These are phyloP conservation scores for Xylaria sp. DNA, from an alignment of 2,329 filamentous ascomycete genomes.

Conservation along the genomic window DNA sequence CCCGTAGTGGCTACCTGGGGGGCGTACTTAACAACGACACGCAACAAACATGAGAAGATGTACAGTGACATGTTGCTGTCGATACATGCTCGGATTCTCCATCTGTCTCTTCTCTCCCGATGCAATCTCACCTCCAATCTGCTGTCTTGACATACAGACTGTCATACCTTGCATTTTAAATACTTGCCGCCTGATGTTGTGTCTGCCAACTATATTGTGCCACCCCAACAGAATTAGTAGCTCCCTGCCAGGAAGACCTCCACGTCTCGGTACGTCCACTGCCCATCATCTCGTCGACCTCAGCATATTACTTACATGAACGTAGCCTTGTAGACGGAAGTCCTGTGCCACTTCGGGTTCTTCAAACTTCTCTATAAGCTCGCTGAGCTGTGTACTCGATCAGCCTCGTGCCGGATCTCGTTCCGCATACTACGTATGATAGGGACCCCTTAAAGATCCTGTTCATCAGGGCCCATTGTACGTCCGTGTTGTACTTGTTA, in stretches of 20 bases:
- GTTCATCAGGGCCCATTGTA: neutral
- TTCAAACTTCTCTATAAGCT: neutral
- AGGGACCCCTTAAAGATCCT: neutral
- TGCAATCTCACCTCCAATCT: neutral
- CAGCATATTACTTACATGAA: neutral
- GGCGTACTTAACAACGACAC: too few species aligned
- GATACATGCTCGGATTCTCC: neutral
- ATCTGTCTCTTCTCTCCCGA: neutral
- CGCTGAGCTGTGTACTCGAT: neutral
- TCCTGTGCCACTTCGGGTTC: neutral
- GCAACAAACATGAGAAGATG: too few species aligned
- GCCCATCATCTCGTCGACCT: neutral
- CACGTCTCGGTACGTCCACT: neutral
- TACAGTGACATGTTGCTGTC: too few species aligned
- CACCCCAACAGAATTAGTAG: neutral
- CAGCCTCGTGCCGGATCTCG: neutral
- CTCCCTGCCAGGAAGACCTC: neutral
- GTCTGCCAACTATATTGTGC: slow-evolving; percentile 2
- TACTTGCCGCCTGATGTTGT: neutral
- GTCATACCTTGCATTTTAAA: neutral
- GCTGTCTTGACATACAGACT: neutral
- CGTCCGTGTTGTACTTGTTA: neutral
- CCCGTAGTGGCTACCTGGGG: too few species aligned
- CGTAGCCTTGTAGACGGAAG: neutral
- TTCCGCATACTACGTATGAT: neutral